These are phyloP conservation scores for Claviceps capensis DNA, from an alignment of 2,329 filamentous ascomycete genomes.

Conservation along the genomic window DNA sequence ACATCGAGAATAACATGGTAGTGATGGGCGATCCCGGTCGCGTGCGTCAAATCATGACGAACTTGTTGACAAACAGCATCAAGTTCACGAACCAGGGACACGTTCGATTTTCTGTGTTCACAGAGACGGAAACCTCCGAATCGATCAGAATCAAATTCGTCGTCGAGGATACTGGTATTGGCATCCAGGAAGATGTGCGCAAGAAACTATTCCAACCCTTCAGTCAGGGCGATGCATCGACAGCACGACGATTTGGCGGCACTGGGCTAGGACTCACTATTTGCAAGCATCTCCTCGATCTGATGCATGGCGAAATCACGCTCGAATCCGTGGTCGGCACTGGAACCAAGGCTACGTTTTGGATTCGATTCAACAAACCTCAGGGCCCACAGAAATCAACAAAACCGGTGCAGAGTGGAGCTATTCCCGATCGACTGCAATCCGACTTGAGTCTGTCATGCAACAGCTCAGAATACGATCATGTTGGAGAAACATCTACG, in stretches of 20 bases:
- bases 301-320: constrained; percentile 66
- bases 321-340: constrained; percentile 52
- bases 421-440: constrained; percentile 53
- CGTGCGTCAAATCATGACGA: constrained; percentile 71
- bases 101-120: constrained; percentile 51
- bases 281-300: constrained; percentile 64
- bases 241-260: constrained; percentile 64
- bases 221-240: constrained; percentile 69
- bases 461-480: constrained; percentile 50
- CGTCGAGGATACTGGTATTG: constrained; percentile 67
- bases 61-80: constrained; percentile 63
- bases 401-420: constrained; percentile 45
- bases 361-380: constrained; percentile 63
- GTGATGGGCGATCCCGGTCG: constrained; percentile 80
- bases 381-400: constrained; percentile 33
- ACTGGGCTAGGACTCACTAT: constrained; percentile 69
- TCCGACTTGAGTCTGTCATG: constrained; percentile 51
- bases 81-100: constrained; percentile 59
- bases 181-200: constrained; percentile 64
- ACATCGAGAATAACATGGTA: constrained; percentile 53
- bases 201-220: constrained; percentile 67
- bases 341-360: constrained; percentile 64
- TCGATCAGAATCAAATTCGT: constrained; percentile 55
- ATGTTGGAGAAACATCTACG: constrained; percentile 27
- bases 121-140: constrained; percentile 50